phyloP scores from a whole-genome alignment of 2,329 filamentous ascomycete genomes.

The Biscogniauxia mediterranea region DNA sequence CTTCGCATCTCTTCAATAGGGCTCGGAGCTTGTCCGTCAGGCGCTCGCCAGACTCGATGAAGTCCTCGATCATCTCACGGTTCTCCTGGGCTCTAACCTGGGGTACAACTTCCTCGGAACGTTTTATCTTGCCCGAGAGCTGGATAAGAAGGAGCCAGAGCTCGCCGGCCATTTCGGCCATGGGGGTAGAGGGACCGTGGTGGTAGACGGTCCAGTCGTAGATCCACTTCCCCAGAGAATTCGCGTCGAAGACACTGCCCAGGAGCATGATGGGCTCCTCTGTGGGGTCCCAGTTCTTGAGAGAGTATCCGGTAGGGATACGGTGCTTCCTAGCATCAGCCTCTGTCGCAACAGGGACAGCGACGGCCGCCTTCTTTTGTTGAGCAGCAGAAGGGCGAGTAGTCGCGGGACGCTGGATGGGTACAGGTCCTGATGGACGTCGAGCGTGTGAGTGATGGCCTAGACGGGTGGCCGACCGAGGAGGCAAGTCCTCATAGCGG shows the following conservation, averaged over 20 bases:
- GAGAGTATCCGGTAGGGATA: conserved; percentile 86
- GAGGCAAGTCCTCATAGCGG: conserved; percentile 39
- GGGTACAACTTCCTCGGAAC: conserved; percentile 74
- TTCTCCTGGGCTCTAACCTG: conserved; percentile 72
- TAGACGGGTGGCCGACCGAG: conserved; percentile 41
- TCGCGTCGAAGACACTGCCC: conserved; percentile 94
- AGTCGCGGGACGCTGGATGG: conserved; percentile 52
- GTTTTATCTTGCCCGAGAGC: conserved; percentile 89
- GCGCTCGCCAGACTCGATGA: conserved; percentile 83
- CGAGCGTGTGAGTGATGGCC: conserved; percentile 41
- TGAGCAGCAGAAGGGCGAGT: conserved; percentile 45
- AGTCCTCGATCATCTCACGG: conserved; percentile 81
- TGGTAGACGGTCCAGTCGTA: conserved; percentile 98
- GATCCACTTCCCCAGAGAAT: conserved; percentile 98
- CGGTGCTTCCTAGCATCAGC: conserved; percentile 61
- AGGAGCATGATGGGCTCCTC: conserved; percentile 93
- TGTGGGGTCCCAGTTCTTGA: conserved; percentile 97
- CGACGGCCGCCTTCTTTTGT: conserved; percentile 37
- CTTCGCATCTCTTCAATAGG: conserved; percentile 86
- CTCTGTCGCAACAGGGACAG: conserved; percentile 51
- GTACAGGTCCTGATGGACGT: conserved; percentile 42
- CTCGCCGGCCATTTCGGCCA: conserved; percentile 89
- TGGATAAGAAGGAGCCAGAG: conserved; percentile 95
- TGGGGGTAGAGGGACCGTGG: conserved; percentile 76
- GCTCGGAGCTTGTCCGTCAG: conserved; percentile 82